phyloP scores from a whole-genome alignment of 345 rosid species.

The Arabidopsis thaliana region TAIR10.1 NC_003076.8:13696001-13696500 shows the following conservation, averaged over 20 bases:
- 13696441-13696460: too few relatives aligned
- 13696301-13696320: background rate
- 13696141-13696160: background rate
- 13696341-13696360: background rate
- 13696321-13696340: background rate
- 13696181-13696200: background rate
- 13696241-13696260: background rate
- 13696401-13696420: background rate
- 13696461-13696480: too few relatives aligned
- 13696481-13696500: too few relatives aligned
- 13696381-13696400: background rate
- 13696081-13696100: background rate
- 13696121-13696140: background rate
- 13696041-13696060: background rate
- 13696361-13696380: background rate
- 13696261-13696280: background rate
- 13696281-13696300: background rate
- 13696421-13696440: background rate
- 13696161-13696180: background rate
- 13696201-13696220: background rate
- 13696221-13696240: background rate
- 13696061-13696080: too few relatives aligned
- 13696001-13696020: accelerated
- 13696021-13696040: accelerated
- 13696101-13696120: background rate